Percentiles rank a stretch among this genome's conserved stretches.
These are phyloP conservation scores for Pichiaceae sp. DNA, from an alignment of 1,139 yeast species.

Conservation along the genomic window DNA sequence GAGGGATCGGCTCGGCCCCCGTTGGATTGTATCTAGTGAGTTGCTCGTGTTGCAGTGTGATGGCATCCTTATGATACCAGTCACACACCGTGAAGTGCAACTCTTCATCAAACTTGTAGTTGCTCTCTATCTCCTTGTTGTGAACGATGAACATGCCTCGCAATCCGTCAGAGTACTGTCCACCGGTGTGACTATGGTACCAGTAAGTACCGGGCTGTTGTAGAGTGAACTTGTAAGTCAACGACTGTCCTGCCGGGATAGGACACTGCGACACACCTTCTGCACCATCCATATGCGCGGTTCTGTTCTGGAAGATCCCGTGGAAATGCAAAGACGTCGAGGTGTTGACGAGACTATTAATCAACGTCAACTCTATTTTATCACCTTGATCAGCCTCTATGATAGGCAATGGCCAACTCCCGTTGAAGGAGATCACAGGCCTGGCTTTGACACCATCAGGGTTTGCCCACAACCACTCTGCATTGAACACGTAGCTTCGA, in stretches of 20 bases:
- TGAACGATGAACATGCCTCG: constrained; percentile 67
- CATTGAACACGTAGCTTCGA: constrained; percentile 42
- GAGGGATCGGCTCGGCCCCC: constrained; percentile 78
- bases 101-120: constrained; percentile 58
- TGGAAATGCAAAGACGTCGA: constrained; percentile 71
- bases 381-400: constrained; percentile 60
- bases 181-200: constrained; percentile 77
- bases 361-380: constrained; percentile 47
- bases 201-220: constrained; percentile 69
- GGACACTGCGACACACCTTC: constrained; percentile 75
- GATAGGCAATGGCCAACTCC: constrained; percentile 67
- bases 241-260: constrained; percentile 56
- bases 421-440: constrained; percentile 57
- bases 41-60: constrained; percentile 37
- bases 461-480: constrained; percentile 47
- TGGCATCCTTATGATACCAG: constrained; percentile 49
- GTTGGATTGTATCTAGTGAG: constrained; percentile 65
- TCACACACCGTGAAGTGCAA: constrained; percentile 48
- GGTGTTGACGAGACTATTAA: constrained; percentile 39
- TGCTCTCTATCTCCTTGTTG: constrained; percentile 35
- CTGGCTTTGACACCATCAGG: constrained; percentile 51
- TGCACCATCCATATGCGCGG: constrained; percentile 70
- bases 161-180: constrained; percentile 74
- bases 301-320: constrained; percentile 58
- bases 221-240: constrained; percentile 57